Evolutionary conservation across 2,329 filamentous ascomycete genomes (phyloP).

Genomic region (Atkinsonella texensis): DNA sequence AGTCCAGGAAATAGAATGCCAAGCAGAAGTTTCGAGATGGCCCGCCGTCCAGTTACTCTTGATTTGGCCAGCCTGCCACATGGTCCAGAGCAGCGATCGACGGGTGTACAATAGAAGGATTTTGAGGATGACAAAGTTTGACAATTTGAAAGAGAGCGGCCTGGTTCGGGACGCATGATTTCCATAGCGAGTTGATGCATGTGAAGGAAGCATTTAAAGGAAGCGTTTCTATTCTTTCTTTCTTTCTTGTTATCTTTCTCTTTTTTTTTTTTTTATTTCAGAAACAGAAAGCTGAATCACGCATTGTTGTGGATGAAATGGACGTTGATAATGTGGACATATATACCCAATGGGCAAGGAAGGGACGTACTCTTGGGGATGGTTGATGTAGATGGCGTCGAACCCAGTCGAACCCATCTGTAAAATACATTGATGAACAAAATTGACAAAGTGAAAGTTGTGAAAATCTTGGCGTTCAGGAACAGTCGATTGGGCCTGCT

Average conservation of each 20-base stretch:
- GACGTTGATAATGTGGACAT: background rate
- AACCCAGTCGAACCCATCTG: too few species aligned
- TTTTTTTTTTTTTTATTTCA: background rate
- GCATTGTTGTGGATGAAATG: background rate
- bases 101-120: background rate
- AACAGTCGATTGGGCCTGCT: too few species aligned
- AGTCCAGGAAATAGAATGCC: slow-evolving; percentile 42
- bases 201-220: background rate
- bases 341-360: background rate
- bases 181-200: background rate
- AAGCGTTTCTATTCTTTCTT: background rate
- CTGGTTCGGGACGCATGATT: background rate
- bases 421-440: background rate
- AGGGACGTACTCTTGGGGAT: background rate
- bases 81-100: background rate
- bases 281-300: background rate
- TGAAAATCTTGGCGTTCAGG: background rate
- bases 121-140: background rate
- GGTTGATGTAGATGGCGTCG: background rate
- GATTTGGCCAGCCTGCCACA: background rate
- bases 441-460: background rate
- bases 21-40: slow-evolving; percentile 45
- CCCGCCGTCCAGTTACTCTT: slow-evolving; percentile 21
- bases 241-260: background rate
- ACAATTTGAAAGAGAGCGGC: background rate